Evolutionary conservation across 768 basidiomycete genomes (phyloP).

Genomic region (Mycena rebaudengoi): DNA sequence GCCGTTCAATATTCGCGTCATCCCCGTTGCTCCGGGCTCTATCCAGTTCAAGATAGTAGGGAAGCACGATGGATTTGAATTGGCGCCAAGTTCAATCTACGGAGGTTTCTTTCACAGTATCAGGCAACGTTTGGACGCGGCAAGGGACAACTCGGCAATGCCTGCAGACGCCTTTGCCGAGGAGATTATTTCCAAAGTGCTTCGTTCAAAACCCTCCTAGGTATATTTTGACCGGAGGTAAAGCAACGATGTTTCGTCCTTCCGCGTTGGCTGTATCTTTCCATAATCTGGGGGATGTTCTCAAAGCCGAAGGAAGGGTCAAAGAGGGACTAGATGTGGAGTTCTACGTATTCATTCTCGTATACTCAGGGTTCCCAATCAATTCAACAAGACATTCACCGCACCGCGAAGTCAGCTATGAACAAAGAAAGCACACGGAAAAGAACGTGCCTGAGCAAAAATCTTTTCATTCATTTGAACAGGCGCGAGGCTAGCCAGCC

Average conservation of each 20-base stretch:
- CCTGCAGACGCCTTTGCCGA: background rate
- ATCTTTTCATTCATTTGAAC: too few species aligned
- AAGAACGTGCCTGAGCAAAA: too few species aligned
- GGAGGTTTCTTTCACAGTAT: background rate
- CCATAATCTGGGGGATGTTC: background rate
- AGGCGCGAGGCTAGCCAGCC: too few species aligned
- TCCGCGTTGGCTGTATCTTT: background rate
- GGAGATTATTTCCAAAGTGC: background rate
- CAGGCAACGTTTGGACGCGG: background rate
- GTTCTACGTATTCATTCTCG: too few species aligned
- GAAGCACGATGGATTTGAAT: background rate
- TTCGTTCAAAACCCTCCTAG: background rate
- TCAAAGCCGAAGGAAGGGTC: background rate
- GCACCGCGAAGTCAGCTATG: too few species aligned
- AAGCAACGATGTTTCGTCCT: background rate
- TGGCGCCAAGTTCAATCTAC: background rate
- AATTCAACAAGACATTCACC: too few species aligned
- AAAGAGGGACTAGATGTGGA: too few species aligned
- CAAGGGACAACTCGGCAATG: background rate
- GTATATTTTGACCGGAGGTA: background rate
- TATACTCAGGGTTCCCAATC: too few species aligned
- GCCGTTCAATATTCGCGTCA: conserved; percentile 75
- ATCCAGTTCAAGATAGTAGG: conserved; percentile 70
- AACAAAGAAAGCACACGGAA: too few species aligned
- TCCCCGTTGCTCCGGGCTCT: conserved; percentile 73